Evolutionary conservation across 768 basidiomycete species (phyloP), one percentile per base, ranked within the genome.

Genomic region (Udeniomyces megalosporus): DNA sequence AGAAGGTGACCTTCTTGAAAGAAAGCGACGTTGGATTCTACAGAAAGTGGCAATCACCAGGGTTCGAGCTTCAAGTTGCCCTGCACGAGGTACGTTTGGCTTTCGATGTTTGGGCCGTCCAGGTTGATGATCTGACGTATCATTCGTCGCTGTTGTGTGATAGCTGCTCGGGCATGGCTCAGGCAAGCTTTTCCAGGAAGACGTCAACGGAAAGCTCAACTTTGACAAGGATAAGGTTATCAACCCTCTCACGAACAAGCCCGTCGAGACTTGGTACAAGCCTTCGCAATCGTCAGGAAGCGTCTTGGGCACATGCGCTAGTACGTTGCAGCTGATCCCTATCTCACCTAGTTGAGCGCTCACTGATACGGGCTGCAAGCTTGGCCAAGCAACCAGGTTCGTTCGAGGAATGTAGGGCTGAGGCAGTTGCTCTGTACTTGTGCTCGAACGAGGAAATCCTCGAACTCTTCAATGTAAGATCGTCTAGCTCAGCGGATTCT

Each of bases 371-470:
- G n/a, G n/a, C n/a, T n/a, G n/a, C n/a, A n/a, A n/a, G n/a, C n/a
- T n/a, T n/a, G n/a, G n/a, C n/a, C n/a, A n/a, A n/a, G n/a, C n/a
- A n/a, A n/a, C n/a, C 38, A 42, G 38, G 38, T 0, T 90, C 88
- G 1, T 81, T 90, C 81, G 89, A 91, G 73, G 88, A 91, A 75
- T 90, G 88, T 68, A 82, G 89, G n/a, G 88, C 88, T 10, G 89
- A 92, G 74, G 80, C 86, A 2, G 88, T 88, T 24, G 85, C 85
- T 0, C 76, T 91, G 46, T 90, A 81, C 74, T 78, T 87, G 85
- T 80, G 64, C 80, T 83, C 75, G 4, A 85, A 90, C 69, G 71
- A 74, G 44, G 81, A 83, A 46, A 91, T 91, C 66, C 76, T 91
- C 51, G 78, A 80, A 68, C 84, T 92, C 67, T 90, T 92, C 76